Conservation (phyloP, 2,329 filamentous ascomycete species). For the Apiospora saccharicola region DNA sequence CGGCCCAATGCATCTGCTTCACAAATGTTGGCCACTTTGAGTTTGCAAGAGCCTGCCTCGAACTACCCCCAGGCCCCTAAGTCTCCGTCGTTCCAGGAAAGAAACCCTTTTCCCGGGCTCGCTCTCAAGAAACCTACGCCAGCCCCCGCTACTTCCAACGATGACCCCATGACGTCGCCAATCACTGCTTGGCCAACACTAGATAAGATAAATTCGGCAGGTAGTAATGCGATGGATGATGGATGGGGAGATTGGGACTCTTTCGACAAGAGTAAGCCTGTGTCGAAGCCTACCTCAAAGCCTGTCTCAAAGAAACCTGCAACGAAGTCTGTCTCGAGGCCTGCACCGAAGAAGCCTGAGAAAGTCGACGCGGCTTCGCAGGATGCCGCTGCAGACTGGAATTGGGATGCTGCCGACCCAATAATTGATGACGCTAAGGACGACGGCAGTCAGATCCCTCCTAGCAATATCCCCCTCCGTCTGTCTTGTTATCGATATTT, state of each 20-base stretch:
- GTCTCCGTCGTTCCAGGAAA: conserved; percentile 60
- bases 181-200: conserved; percentile 55
- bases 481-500: conserved; percentile 80
- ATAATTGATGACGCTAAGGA: conserved; percentile 35
- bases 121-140: conserved; percentile 53
- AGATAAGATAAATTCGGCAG: conserved; percentile 30
- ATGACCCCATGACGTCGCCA: conserved; percentile 46
- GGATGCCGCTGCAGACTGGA: conserved; percentile 48
- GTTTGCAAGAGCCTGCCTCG: conserved; percentile 40
- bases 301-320: background rate
- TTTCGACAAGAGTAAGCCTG: conserved; percentile 31
- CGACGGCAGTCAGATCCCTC: conserved; percentile 59
- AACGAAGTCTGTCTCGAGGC: background rate
- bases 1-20: conserved; percentile 34
- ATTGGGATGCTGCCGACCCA: conserved; percentile 55
- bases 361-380: background rate
- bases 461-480: conserved; percentile 91
- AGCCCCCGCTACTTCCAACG: conserved; percentile 41
- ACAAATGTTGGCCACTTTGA: conserved; percentile 33
- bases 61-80: conserved; percentile 57
- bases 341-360: background rate
- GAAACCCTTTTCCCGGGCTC: conserved; percentile 60
- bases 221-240: conserved; percentile 10
- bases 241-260: conserved; percentile 38
- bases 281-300: conserved; percentile 17